Base-by-base conservation (phyloP, 257 asterid genomes). In the Fraxinus anomala region DNA sequence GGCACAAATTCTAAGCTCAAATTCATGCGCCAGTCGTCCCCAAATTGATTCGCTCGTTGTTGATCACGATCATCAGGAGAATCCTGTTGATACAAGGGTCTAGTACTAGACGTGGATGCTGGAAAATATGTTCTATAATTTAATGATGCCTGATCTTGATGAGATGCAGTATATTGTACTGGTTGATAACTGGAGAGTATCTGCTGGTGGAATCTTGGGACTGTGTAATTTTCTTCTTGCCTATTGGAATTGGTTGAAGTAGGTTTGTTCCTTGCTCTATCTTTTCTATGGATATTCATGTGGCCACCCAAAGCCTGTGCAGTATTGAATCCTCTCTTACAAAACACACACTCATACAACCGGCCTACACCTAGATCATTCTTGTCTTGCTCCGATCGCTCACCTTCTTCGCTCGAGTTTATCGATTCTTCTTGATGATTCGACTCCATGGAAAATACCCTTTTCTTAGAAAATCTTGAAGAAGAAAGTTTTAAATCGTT, bases 231-330 rank as follows among this genome's bases (percentile, higher is more conserved):
- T 10, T 76, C 79, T 66, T 56, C 76, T 4, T 75, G 70, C 67
- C 63, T 78, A 44, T 17, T 73, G 74, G 83, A 70, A 73, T 19
- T 82, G 28, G 61, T 39, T 23, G 77, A 3, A 26, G 17, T 69
- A n/a, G 89, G 82, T 61, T 83, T 91, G 49, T 77, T 88, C 63
- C 74, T 75, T 3, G 87, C 84, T 42, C 88, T 86, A 24, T 92
- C 90, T 26, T 92, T 92, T 14, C 97, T 79, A 47, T 92, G 97
- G 76, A 92, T 92, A 40, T 92, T 92, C 97, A 92, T 92, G 83
- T 92, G 97, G 0, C 96, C 97, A 0, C 97, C 98, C 82, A 93
- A 85, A 36, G 98, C 98, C 78, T 93, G 98, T 0, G 98, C 98
- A 0, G 94, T 90, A 49, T 86, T 88, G 94, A 93, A 93, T 1